Evolutionary conservation across 2,329 filamentous ascomycete species (phyloP).

Genomic region (Apiospora phragmitis): DNA sequence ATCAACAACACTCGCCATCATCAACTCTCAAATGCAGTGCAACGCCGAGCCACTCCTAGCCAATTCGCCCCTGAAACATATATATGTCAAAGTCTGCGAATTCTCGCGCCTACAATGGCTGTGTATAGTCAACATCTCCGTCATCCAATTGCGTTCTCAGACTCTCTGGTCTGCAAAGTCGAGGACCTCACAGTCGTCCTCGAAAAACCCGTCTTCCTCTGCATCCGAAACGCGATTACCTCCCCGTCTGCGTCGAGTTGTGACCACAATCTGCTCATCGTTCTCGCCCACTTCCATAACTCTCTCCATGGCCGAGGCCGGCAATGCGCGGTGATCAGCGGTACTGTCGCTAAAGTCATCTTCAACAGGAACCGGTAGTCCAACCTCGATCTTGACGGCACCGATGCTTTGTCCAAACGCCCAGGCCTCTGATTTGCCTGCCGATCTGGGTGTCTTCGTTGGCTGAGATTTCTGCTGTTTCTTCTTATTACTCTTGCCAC

Average conservation of each 20-base stretch:
- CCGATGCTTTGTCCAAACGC: conserved; percentile 60
- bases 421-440: conserved; percentile 41
- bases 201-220: conserved; percentile 80
- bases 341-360: conserved; percentile 52
- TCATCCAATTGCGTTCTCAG: conserved; percentile 33
- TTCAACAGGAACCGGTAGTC: conserved; percentile 46
- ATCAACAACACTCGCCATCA: conserved; percentile 1
- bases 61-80: background rate
- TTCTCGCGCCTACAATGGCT: background rate
- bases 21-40: conserved; percentile 5
- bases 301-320: conserved; percentile 64
- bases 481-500: conserved; percentile 38
- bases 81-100: background rate
- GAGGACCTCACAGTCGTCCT: conserved; percentile 88
- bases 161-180: conserved; percentile 79
- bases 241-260: conserved; percentile 70
- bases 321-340: conserved; percentile 60
- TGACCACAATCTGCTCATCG: conserved; percentile 79
- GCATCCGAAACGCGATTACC: conserved; percentile 47
- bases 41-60: background rate
- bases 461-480: conserved; percentile 18
- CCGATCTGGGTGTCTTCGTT: background rate
- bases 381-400: conserved; percentile 53
- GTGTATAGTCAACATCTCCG: background rate
- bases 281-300: conserved; percentile 60